A percentile compares a stretch with the other conserved stretches of the same genome.
Conservation (phyloP, 2,329 filamentous ascomycete genomes). For the Fusarium aywerte region DNA sequence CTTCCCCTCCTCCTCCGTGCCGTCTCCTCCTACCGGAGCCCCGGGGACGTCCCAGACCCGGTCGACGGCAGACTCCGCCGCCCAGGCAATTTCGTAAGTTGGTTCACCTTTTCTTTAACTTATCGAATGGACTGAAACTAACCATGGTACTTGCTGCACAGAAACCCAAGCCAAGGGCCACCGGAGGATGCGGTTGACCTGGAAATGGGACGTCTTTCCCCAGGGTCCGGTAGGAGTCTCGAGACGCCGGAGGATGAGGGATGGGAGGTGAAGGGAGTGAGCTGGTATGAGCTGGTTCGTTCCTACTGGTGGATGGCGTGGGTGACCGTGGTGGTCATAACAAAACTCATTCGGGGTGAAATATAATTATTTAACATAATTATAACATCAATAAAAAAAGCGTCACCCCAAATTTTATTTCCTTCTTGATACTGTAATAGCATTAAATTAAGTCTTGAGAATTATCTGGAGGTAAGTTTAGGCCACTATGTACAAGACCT, state of each 20-base stretch:
- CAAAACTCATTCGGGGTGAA: not conserved
- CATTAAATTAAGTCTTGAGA: too few species aligned
- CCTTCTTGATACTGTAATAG: too few species aligned
- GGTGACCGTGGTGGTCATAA: not conserved
- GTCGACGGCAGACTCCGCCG: not conserved
- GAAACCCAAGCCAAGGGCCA: not conserved
- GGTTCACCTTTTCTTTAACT: too few species aligned
- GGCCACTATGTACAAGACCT: too few species aligned
- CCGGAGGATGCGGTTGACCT: not conserved
- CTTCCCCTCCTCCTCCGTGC: too few species aligned
- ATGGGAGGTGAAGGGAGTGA: not conserved
- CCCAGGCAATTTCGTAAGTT: not conserved
- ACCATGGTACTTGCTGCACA: not conserved
- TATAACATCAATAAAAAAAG: not conserved
- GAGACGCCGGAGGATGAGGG: not conserved
- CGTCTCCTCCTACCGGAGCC: too few species aligned
- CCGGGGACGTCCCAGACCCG: too few species aligned
- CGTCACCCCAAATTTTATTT: too few species aligned
- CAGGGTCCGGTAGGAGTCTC: not conserved
- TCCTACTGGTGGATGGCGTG: not conserved
- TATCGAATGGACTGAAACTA: not conserved
- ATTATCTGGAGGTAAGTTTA: too few species aligned
- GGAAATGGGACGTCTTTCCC: not conserved
- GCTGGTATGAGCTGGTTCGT: not conserved
- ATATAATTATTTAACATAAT: not conserved